Evolutionary conservation across 1,284 basidiomycete genomes (phyloP), one percentile per base, ranked within the genome.

Genomic region (Lentinus polychrous): DNA sequence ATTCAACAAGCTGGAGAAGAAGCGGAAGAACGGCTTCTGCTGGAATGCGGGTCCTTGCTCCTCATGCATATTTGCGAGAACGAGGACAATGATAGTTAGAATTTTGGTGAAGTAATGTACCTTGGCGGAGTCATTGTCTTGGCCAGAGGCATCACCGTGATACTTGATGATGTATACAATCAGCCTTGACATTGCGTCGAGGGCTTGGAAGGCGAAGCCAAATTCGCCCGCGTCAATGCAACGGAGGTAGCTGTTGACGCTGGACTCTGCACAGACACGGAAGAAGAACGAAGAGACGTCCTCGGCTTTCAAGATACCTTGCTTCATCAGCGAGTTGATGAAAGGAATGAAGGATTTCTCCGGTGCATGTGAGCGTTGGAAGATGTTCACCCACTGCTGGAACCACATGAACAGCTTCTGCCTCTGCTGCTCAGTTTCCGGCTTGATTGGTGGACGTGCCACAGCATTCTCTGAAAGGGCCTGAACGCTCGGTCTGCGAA

Each of bases 141-240:
- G 76, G 27, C 88, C 91, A 11, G 77, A 85, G 45, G 87, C 88
- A 65, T 98, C 95, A 20, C 92, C 94, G 57, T 99, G 95, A 66
- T 99, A 98, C 73, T 99, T 99, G 81, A 99, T 94, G 73, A 99
- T 96, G 65, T 97, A 91, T 41, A 94, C 91, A 55, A 99, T 92
- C 57, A 99, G 74, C 57, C 93, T 84, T 41, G 94, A 93, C 73
- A 98, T 87, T 8, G 96, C 93, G 68, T 99, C 96, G 57, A 98
- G 76, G 14, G 93, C 91, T 63, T 92, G 91, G 74, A 94, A 98
- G 15, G 89, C 81, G 44, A 83, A 79, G 17, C 81, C 78, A 43
- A 81, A 83, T 52, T 92, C 87, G 43, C 89, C 90, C 22, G 81
- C 73, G 24, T 86, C 79, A 52, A 91, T 77, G 58, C 86, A 86